phyloP scores from a whole-genome alignment of 192 early-diverging fungal species.

The Mortierella hygrophila region DNA sequence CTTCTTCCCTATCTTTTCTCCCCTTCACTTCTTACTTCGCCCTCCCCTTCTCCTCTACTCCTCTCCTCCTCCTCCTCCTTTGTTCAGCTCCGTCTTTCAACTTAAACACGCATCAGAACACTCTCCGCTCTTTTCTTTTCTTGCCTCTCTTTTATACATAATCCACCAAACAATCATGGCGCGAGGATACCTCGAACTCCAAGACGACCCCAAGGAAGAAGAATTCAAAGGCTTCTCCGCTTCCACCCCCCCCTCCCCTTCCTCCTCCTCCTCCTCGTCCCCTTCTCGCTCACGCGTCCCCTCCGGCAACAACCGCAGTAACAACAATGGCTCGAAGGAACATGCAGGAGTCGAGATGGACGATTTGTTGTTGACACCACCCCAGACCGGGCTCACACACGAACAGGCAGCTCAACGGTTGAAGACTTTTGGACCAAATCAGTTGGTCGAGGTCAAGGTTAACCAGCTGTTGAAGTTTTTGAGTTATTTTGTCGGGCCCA shows the following conservation, averaged over 20 bases:
- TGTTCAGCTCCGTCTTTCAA: background rate
- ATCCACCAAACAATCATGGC: slow-evolving; percentile 20
- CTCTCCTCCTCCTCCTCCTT: background rate
- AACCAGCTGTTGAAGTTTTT: slow-evolving; percentile 63
- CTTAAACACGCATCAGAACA: background rate
- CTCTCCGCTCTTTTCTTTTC: background rate
- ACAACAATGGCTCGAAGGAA: background rate
- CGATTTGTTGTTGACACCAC: slow-evolving; percentile 69
- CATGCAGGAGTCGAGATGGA: slow-evolving; percentile 60
- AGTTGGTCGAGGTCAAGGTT: slow-evolving; percentile 57
- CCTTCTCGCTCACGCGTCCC: background rate
- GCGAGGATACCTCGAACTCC: slow-evolving; percentile 49
- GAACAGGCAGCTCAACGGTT: slow-evolving; percentile 66
- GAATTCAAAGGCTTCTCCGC: background rate
- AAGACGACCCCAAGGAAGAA: slow-evolving; percentile 45
- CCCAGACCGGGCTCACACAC: slow-evolving; percentile 70
- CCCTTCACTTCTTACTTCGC: background rate
- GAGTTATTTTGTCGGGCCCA: slow-evolving; percentile 70
- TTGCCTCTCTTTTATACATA: background rate
- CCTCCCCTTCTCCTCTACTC: background rate
- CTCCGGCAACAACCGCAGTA: background rate
- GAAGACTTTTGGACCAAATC: slow-evolving; percentile 72
- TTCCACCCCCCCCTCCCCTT: background rate
- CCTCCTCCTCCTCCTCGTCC: background rate
- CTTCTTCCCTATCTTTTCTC: background rate